A percentile compares a stretch with the other conserved stretches of the same genome.
Conservation (phyloP, 2,329 filamentous ascomycete genomes). For the Gaeumannomyces tritici region DNA sequence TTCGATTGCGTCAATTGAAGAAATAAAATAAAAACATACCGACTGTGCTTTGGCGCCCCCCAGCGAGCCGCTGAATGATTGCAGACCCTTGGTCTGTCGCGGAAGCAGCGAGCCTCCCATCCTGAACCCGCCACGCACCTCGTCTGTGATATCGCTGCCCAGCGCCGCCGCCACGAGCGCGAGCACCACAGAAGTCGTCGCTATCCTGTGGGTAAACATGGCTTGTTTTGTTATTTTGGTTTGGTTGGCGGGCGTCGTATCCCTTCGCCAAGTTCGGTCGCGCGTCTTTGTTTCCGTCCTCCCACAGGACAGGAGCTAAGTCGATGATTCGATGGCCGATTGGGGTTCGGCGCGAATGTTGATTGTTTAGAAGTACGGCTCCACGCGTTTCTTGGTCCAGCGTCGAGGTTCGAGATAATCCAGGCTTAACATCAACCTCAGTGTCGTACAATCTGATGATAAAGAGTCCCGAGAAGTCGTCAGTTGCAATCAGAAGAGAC, state of each 20-base stretch:
- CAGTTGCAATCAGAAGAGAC: not conserved
- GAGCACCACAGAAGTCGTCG: not conserved
- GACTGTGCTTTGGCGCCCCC: constrained; percentile 26
- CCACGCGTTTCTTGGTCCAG: too few relatives aligned
- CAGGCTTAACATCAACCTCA: too few relatives aligned
- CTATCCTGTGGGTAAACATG: not conserved
- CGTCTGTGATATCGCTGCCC: constrained; percentile 16
- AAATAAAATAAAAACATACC: constrained; percentile 14
- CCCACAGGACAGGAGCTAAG: not conserved
- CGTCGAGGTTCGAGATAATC: not conserved
- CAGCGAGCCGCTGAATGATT: constrained; percentile 29
- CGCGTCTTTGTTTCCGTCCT: not conserved
- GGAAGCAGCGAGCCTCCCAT: constrained; percentile 23
- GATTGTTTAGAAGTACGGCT: too few relatives aligned
- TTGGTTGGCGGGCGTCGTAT: not conserved
- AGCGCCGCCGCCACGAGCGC: constrained; percentile 6
- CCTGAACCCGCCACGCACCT: constrained; percentile 24
- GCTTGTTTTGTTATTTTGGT: not conserved
- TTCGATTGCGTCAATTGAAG: not conserved
- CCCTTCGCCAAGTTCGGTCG: not conserved
- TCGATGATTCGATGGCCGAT: not conserved
- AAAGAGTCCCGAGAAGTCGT: not conserved
- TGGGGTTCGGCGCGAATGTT: not conserved
- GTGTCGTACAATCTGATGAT: too few relatives aligned
- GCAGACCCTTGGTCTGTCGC: constrained; percentile 25